Evolutionary conservation across 305 asterid species (phyloP), one percentile per base, ranked within the genome.

Genomic region (Rubia peregrina): DNA sequence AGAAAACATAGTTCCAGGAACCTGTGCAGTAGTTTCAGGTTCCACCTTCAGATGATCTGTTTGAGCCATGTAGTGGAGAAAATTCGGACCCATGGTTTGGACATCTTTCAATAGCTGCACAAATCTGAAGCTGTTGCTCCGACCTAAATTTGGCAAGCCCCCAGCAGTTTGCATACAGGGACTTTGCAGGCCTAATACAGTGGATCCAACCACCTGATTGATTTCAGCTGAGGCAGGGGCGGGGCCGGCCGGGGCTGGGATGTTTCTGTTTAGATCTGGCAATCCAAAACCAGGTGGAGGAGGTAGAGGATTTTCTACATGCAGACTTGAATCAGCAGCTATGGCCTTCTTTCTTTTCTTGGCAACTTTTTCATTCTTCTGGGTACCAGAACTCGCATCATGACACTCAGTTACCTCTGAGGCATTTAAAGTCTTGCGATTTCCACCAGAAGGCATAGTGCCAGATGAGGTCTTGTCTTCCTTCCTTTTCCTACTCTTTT

Each of bases 191-290:
- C 51, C 72, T 14, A 53, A 17, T 22, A 74, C 68, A 46, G 79
- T 61, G 56, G 85, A 75, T 59, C 66, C 89, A 67, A 74, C 77
- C 65, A 61, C 76, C 62, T 76, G 83, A 74, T 74, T 72, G 21
- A 70, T 78, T 63, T 73, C 83, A 68, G 75, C 67, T 24, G 86
- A 77, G 59, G 24, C 24, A 6, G 24, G 24, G 1, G 59, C 2
- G 1, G 59, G 69, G 75, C 68, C 66, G 1, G 59, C 2, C 0
- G 59, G 69, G 75, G 70, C 66, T 0, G 71, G 74, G 24, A 41
- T 69, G 51, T 70, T 77, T 17, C 80, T 80, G 73, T 87, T 84
- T 80, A 80, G 69, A 74, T 83, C 84, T 46, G 89, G 88, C 65
- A 85, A 62, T 61, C 61, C 67, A 68, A 6, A 17, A n/a, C 59